Evolutionary conservation across 768 basidiomycete genomes (phyloP).

Genomic region (Lactarius hatsudake): DNA sequence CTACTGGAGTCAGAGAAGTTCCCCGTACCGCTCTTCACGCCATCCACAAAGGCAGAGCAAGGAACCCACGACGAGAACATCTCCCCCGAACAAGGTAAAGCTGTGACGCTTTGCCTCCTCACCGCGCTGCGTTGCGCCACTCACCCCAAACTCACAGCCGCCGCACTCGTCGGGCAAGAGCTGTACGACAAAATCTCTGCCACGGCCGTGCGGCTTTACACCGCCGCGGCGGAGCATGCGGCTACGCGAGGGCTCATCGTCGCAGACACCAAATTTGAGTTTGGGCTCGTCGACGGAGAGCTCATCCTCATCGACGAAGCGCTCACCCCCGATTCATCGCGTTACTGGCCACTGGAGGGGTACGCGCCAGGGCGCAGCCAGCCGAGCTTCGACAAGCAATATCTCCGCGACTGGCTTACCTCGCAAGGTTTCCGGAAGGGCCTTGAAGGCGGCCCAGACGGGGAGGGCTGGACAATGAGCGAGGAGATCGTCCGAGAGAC

Average conservation of each 20-base stretch:
- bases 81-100: conserved; percentile 87
- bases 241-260: conserved; percentile 79
- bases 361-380: conserved; percentile 77
- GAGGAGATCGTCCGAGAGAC: conserved; percentile 77
- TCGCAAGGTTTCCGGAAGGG: conserved; percentile 71
- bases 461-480: conserved; percentile 76
- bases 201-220: conserved; percentile 64
- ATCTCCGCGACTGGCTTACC: conserved; percentile 86
- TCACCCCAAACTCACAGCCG: conserved; percentile 41
- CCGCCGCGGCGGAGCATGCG: conserved; percentile 72
- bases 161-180: conserved; percentile 60
- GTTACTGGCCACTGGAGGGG: conserved; percentile 85
- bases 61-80: conserved; percentile 98
- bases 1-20: conserved; percentile 85
- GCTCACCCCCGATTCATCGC: conserved; percentile 95
- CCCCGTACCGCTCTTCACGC: conserved; percentile 85
- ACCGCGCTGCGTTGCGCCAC: background rate
- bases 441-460: conserved; percentile 68
- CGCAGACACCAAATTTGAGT: conserved; percentile 99
- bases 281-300: conserved; percentile 67
- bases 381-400: conserved; percentile 96
- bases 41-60: conserved; percentile 94
- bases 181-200: conserved; percentile 60
- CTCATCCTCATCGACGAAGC: conserved; percentile 93
- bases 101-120: background rate